These are phyloP conservation scores for Gentiana dahurica DNA, from an alignment of 257 asterid genomes.

Conservation along the genomic window DNA sequence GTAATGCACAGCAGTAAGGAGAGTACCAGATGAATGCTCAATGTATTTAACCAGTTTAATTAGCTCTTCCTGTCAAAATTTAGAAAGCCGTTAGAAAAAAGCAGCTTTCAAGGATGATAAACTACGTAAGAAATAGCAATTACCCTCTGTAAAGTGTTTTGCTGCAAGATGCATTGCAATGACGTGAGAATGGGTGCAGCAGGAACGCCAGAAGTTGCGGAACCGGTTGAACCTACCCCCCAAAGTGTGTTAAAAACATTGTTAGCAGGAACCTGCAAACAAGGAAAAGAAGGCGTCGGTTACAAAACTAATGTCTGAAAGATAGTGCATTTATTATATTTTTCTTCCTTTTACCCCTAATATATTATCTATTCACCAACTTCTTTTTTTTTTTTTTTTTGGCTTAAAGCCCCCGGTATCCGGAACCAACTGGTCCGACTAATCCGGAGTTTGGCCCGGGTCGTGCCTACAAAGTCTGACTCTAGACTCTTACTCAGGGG, in stretches of 20 bases:
- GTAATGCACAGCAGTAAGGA: slow-evolving; percentile 6
- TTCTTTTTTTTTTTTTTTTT: too few species aligned
- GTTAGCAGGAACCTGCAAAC: slow-evolving; percentile 44
- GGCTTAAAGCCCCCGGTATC: neutral
- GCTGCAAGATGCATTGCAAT: slow-evolving; percentile 68
- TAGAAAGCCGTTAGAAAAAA: slow-evolving; percentile 23
- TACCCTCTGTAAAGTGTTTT: slow-evolving; percentile 76
- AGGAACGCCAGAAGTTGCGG: slow-evolving; percentile 29
- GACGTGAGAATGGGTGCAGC: slow-evolving; percentile 67
- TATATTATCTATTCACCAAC: too few species aligned
- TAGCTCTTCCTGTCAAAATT: slow-evolving; percentile 64
- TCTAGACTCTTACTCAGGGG: too few species aligned
- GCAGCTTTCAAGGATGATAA: slow-evolving; percentile 6
- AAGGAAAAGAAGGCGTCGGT: slow-evolving; percentile 24
- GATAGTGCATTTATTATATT: neutral
- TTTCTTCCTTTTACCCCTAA: too few species aligned
- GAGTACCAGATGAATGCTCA: slow-evolving; percentile 75
- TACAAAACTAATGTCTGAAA: slow-evolving; percentile 26
- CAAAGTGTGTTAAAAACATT: slow-evolving; percentile 25
- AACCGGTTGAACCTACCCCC: slow-evolving; percentile 33
- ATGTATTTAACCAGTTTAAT: slow-evolving; percentile 61
- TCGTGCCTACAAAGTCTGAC: too few species aligned
- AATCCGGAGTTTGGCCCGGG: too few species aligned
- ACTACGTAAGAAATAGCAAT: slow-evolving; percentile 11
- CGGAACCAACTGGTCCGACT: too few species aligned